phyloP scores from a whole-genome alignment of 2,329 filamentous ascomycete species.

The Microdochium nivale region DNA sequence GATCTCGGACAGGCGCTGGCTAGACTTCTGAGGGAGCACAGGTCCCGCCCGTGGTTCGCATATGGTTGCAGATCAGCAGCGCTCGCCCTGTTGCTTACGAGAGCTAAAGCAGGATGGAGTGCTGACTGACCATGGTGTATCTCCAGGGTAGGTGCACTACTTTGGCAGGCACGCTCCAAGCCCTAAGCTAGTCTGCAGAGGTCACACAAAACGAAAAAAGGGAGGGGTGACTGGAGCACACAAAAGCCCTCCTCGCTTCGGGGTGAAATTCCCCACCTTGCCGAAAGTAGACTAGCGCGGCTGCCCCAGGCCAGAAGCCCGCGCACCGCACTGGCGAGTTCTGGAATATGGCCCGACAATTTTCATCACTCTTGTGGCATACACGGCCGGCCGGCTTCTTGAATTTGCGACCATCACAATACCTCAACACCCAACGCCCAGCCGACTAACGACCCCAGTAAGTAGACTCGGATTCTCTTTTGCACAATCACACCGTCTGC shows the following conservation, averaged over 20 bases:
- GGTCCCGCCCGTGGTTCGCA: too few species aligned
- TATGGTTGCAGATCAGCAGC: too few species aligned
- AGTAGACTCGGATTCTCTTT: neutral
- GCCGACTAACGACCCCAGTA: neutral
- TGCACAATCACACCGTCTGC: neutral
- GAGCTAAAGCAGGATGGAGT: too few species aligned
- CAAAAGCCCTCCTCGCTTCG: conserved; percentile 17
- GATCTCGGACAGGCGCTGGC: too few species aligned
- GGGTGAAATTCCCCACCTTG: conserved; percentile 7
- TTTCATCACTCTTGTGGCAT: conserved; percentile 14
- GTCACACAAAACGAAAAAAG: neutral
- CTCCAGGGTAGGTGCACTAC: neutral
- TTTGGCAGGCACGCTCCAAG: neutral
- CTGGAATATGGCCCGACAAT: conserved; percentile 14
- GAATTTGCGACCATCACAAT: conserved; percentile 13
- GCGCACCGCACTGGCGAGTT: conserved; percentile 5
- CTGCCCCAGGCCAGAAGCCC: conserved; percentile 12
- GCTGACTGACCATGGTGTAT: too few species aligned
- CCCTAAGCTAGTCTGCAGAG: neutral
- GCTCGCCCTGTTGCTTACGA: too few species aligned
- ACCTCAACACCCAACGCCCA: conserved; percentile 1
- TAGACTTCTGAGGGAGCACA: too few species aligned
- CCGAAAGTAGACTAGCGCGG: conserved; percentile 10
- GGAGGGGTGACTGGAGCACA: neutral
- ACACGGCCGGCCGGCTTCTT: conserved; percentile 7